Evolutionary conservation across 176 grass and related monocot genomes (phyloP).

Genomic region (Olyra latifolia): DNA sequence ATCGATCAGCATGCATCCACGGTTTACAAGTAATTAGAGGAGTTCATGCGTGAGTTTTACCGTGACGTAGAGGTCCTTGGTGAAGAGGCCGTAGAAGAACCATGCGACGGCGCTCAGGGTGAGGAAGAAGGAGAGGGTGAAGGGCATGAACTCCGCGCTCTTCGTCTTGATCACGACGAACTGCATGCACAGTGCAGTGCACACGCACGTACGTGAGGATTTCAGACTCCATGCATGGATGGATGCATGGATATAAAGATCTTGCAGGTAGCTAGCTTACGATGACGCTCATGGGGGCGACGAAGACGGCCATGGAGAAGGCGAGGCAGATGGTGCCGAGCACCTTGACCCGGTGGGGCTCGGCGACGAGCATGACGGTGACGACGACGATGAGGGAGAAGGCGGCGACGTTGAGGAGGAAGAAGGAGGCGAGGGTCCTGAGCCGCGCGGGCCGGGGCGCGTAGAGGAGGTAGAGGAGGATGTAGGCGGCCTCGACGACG

Average conservation of each 20-base stretch:
- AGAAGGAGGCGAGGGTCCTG: constrained; percentile 42
- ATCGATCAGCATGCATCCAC: no score
- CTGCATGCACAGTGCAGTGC: constrained; percentile 45
- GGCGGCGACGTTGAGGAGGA: constrained; percentile 70
- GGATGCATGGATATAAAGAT: neutral
- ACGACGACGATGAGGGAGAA: constrained; percentile 55
- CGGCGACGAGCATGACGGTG: constrained; percentile 41
- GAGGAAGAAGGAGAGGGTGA: constrained; percentile 80
- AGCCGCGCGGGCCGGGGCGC: constrained; percentile 48
- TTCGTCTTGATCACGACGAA: constrained; percentile 73
- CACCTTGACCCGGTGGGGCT: constrained; percentile 46
- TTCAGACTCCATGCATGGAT: neutral
- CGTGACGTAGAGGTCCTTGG: constrained; percentile 62
- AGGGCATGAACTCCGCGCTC: constrained; percentile 94
- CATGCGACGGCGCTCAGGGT: constrained; percentile 73
- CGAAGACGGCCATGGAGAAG: constrained; percentile 91
- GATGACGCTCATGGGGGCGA: constrained; percentile 87
- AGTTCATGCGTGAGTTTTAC: constrained; percentile 16
- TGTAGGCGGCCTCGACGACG: constrained; percentile 67
- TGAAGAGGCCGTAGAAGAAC: constrained; percentile 82
- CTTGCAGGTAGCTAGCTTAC: constrained; percentile 29
- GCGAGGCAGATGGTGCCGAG: constrained; percentile 83
- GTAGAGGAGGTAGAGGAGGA: constrained; percentile 64
- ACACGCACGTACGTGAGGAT: neutral
- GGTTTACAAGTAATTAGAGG: neutral